Conservation (phyloP, 257 asterid genomes). For the Phtheirospermum japonicum region DNA sequence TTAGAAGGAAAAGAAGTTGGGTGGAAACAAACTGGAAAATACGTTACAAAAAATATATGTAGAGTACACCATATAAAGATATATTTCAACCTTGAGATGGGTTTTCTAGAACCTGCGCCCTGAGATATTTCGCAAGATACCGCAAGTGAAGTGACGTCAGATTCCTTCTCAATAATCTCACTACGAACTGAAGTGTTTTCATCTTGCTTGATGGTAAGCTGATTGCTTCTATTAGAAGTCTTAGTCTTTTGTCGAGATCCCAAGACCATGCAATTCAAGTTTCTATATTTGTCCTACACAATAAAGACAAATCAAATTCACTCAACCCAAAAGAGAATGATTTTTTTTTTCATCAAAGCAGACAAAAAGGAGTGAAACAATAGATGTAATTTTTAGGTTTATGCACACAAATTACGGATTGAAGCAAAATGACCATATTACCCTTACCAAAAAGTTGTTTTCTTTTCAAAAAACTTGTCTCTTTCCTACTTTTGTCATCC, state of each 20-base stretch:
- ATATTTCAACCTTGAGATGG: constrained; percentile 52
- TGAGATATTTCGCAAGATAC: constrained; percentile 36
- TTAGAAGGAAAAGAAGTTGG: constrained; percentile 9
- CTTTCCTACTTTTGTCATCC: too few species aligned
- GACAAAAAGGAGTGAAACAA: too few species aligned
- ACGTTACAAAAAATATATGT: background rate
- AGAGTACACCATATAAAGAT: background rate
- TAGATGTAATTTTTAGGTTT: too few species aligned
- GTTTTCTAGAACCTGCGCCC: constrained; percentile 37
- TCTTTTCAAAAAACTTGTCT: too few species aligned
- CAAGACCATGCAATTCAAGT: constrained; percentile 78
- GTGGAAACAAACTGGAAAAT: background rate
- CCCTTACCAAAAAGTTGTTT: too few species aligned
- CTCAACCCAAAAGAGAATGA: constrained; percentile 11
- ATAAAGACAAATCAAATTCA: constrained; percentile 13
- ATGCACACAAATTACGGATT: too few species aligned
- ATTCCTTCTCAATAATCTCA: constrained; percentile 34
- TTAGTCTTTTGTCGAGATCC: constrained; percentile 86
- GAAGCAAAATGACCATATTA: too few species aligned
- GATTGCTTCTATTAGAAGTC: constrained; percentile 42
- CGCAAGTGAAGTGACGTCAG: constrained; percentile 39
- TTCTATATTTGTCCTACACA: constrained; percentile 96
- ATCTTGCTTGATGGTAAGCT: constrained; percentile 43
- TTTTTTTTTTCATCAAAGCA: background rate
- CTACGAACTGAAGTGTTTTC: constrained; percentile 34